Evolutionary conservation across 2,329 filamentous ascomycete genomes (phyloP).

Genomic region (Colletotrichum melonis): DNA sequence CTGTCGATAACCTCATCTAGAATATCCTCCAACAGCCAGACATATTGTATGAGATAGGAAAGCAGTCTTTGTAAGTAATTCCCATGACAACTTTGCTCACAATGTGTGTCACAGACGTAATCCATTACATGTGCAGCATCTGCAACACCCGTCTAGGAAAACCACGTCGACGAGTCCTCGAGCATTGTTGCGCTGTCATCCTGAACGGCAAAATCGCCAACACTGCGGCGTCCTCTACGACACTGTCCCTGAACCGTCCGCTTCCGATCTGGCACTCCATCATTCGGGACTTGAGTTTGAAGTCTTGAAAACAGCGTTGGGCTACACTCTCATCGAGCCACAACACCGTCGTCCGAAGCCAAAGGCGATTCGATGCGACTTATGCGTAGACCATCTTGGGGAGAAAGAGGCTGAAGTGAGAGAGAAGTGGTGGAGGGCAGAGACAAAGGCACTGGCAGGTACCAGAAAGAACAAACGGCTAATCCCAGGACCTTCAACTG

Average conservation of each 20-base stretch:
- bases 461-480: not conserved
- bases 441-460: not conserved
- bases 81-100: not conserved
- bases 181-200: slow-evolving; percentile 1
- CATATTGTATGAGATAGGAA: not conserved
- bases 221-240: slow-evolving; percentile 15
- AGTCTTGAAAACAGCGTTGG: slow-evolving; percentile 4
- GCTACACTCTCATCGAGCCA: slow-evolving; percentile 1
- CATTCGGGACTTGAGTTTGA: slow-evolving; percentile 22
- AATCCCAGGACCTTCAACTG: slow-evolving; percentile 5
- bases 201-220: not conserved
- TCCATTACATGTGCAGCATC: slow-evolving; percentile 7
- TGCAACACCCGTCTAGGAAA: slow-evolving; percentile 20
- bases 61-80: not conserved
- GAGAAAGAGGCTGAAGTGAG: not conserved
- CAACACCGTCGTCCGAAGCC: slow-evolving; percentile 13
- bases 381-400: slow-evolving; percentile 23
- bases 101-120: slow-evolving; percentile 10
- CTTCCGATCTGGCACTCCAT: slow-evolving; percentile 8
- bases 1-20: not conserved
- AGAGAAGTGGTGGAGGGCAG: slow-evolving; percentile 18
- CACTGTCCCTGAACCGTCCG: not conserved
- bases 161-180: slow-evolving; percentile 5
- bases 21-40: no score
- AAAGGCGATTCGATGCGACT: not conserved